phyloP scores from a whole-genome alignment of 345 rosid species.

The Sisymbrium irio region DNA sequence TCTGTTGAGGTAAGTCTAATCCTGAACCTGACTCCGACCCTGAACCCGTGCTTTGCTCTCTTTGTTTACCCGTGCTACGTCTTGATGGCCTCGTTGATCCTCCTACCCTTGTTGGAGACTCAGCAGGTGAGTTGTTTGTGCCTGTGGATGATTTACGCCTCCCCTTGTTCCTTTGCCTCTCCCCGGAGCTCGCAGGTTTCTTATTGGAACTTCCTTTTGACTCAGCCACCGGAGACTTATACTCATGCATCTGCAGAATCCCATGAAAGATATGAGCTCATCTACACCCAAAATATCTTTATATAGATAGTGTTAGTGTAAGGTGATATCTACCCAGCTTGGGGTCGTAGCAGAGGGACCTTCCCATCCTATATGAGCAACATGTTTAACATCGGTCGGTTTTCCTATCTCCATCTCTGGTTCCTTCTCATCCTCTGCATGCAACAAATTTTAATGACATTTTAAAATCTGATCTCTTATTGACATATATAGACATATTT shows the following conservation, averaged over 20 bases:
- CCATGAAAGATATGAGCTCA: slow-evolving; percentile 36
- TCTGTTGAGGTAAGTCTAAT: slow-evolving; percentile 7
- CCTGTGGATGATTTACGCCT: slow-evolving; percentile 33
- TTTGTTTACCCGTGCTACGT: slow-evolving; percentile 29
- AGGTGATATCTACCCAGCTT: slow-evolving; percentile 52
- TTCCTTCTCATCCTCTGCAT: slow-evolving; percentile 76
- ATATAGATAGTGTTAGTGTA: not conserved
- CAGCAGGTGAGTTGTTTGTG: slow-evolving; percentile 28
- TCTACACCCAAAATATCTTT: slow-evolving; percentile 35
- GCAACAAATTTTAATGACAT: slow-evolving; percentile 22
- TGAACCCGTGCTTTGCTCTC: slow-evolving; percentile 18
- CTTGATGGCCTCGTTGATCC: slow-evolving; percentile 33
- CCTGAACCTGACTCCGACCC: slow-evolving; percentile 30
- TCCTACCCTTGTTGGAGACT: slow-evolving; percentile 32
- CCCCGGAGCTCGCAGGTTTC: slow-evolving; percentile 16
- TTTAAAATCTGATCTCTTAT: not conserved
- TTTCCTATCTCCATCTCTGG: slow-evolving; percentile 76
- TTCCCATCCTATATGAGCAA: slow-evolving; percentile 95
- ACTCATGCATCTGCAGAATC: slow-evolving; percentile 59
- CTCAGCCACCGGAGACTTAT: slow-evolving; percentile 32
- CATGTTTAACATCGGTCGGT: slow-evolving; percentile 97
- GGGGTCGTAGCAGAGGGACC: slow-evolving; percentile 57
- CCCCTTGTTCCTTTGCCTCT: slow-evolving; percentile 28
- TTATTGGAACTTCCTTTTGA: slow-evolving; percentile 24
- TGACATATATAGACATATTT: not conserved